phyloP scores from a whole-genome alignment of 441 rosid genomes.

The Metrosideros polymorpha region DNA sequence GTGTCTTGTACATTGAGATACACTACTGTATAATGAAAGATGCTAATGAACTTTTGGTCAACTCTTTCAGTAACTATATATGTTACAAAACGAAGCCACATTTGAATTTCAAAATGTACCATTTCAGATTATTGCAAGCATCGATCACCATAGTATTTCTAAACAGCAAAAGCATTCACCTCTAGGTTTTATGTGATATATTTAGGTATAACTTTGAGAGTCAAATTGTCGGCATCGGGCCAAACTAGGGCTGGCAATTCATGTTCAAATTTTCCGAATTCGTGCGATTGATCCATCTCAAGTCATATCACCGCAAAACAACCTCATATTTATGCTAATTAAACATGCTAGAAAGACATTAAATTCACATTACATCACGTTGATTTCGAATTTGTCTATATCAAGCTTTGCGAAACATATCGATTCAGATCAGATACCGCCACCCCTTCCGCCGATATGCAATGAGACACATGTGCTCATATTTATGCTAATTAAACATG shows the following conservation, averaged over 20 bases:
- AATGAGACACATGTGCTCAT: background rate
- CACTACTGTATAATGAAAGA: background rate
- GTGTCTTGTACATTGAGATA: background rate
- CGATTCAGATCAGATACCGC: background rate
- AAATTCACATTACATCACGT: background rate
- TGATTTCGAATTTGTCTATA: background rate
- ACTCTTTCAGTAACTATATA: background rate
- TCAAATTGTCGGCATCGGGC: background rate
- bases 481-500: too few relatives aligned
- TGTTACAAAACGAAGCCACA: background rate
- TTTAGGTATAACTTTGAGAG: too few relatives aligned
- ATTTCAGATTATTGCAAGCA: background rate
- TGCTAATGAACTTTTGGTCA: background rate
- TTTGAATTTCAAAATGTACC: background rate
- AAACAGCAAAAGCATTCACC: background rate
- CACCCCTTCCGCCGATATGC: background rate
- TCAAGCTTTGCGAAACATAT: background rate
- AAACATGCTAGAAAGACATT: background rate
- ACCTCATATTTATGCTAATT: background rate
- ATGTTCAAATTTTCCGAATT: too few relatives aligned
- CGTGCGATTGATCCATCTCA: background rate
- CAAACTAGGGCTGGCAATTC: background rate
- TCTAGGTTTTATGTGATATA: background rate
- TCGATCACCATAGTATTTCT: background rate
- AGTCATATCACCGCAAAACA: background rate